Evolutionary conservation across 1,284 basidiomycete species (phyloP).

Genomic region (Lignosus rhinocerotis): DNA sequence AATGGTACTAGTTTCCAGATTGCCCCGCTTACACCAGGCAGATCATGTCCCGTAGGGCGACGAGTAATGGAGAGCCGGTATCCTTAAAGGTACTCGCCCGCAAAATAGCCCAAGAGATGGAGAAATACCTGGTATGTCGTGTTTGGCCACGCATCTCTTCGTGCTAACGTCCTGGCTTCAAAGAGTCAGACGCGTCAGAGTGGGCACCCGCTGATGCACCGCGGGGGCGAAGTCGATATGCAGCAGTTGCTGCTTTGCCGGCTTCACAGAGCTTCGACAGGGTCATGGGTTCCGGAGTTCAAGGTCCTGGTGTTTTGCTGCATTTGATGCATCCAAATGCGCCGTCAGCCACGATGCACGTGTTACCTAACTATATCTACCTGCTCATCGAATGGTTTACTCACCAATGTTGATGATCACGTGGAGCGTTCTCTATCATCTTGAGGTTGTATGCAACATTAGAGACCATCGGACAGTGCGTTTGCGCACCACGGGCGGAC

Average conservation of each 20-base stretch:
- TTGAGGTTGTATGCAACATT: too few species aligned
- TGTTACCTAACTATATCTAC: too few species aligned
- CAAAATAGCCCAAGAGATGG: slow-evolving; percentile 5
- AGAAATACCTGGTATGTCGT: not conserved
- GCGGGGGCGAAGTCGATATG: not conserved
- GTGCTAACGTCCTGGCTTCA: not conserved
- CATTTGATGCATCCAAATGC: not conserved
- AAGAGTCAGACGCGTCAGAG: not conserved
- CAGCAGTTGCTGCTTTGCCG: not conserved
- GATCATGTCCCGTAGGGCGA: slow-evolving; percentile 5
- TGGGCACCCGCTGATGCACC: not conserved
- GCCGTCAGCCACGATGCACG: too few species aligned
- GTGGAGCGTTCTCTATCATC: too few species aligned
- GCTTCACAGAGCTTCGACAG: not conserved
- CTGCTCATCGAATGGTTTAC: too few species aligned
- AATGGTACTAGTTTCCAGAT: not conserved
- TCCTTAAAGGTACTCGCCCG: not conserved
- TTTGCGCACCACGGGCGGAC: too few species aligned
- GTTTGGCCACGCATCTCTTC: not conserved
- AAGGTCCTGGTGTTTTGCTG: not conserved
- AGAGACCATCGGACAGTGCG: too few species aligned
- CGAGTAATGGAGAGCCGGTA: not conserved
- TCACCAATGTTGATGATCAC: too few species aligned
- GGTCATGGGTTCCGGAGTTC: not conserved
- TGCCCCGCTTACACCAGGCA: not conserved